A percentile compares a stretch with the other conserved stretches of the same genome.
Evolutionary conservation across 2,329 filamentous ascomycete species (phyloP).

Genomic region (Coniochaeta prunicola): DNA sequence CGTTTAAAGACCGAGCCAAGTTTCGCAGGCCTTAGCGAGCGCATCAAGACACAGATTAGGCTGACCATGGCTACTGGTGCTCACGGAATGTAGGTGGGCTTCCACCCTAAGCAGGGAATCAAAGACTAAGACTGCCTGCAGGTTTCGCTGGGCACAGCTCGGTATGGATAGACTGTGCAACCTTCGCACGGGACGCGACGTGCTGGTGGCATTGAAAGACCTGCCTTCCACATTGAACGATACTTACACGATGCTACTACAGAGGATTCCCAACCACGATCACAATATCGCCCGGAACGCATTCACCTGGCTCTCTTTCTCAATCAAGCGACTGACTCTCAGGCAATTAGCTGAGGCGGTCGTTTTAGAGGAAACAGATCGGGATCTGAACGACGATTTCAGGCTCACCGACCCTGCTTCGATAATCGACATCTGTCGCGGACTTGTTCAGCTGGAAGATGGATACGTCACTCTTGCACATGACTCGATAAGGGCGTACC

Average conservation of each 20-base stretch:
- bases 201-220: slow-evolving; percentile 11
- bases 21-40: slow-evolving; percentile 11
- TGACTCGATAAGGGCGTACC: slow-evolving; percentile 15
- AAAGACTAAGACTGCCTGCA: slow-evolving; percentile 4
- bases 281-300: slow-evolving; percentile 15
- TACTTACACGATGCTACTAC: slow-evolving; percentile 15
- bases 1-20: slow-evolving; percentile 11
- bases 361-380: slow-evolving; percentile 16
- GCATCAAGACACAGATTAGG: slow-evolving; percentile 14
- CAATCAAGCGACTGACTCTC: slow-evolving; percentile 15
- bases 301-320: slow-evolving; percentile 19
- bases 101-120: not conserved
- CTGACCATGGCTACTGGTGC: slow-evolving; percentile 11
- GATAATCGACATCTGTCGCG: slow-evolving; percentile 14
- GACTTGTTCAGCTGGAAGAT: slow-evolving; percentile 8
- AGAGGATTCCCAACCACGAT: slow-evolving; percentile 14
- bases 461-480: slow-evolving; percentile 14
- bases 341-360: slow-evolving; percentile 19
- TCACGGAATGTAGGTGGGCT: slow-evolving; percentile 15
- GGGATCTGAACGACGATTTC: slow-evolving; percentile 15
- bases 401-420: slow-evolving; percentile 12
- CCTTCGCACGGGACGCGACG: slow-evolving; percentile 14
- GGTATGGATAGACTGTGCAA: slow-evolving; percentile 17
- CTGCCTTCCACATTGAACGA: slow-evolving; percentile 16
- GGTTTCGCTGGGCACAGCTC: slow-evolving; percentile 21